Percentiles rank a stretch among this genome's conserved stretches.
These are phyloP conservation scores for Austroboletus novae-zelandiae DNA, from an alignment of 1,284 basidiomycete species.

Conservation along the genomic window DNA sequence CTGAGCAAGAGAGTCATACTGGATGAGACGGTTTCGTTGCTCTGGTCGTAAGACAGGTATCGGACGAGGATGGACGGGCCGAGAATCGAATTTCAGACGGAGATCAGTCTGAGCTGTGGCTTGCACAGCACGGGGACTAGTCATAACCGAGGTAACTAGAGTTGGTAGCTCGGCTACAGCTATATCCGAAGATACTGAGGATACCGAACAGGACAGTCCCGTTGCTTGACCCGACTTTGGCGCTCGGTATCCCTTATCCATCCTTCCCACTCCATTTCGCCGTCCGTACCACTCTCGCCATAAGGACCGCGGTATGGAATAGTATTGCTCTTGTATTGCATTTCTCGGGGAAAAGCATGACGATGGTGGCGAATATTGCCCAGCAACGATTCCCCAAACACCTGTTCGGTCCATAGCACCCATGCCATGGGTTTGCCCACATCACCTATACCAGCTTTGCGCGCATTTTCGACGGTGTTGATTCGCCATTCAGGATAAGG, in stretches of 20 bases:
- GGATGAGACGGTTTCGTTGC: too few species aligned
- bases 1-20: too few species aligned
- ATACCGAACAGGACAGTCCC: too few species aligned
- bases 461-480: slow-evolving; percentile 46
- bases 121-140: too few species aligned
- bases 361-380: slow-evolving; percentile 25
- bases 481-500: slow-evolving; percentile 66
- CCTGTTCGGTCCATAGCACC: slow-evolving; percentile 39
- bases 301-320: slow-evolving; percentile 20
- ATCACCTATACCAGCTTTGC: slow-evolving; percentile 55
- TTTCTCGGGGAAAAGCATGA: slow-evolving; percentile 18
- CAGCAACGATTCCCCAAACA: slow-evolving; percentile 15
- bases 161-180: too few species aligned
- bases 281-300: slow-evolving; percentile 40
- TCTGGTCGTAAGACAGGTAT: too few species aligned
- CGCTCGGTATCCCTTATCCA: slow-evolving; percentile 53
- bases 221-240: slow-evolving; percentile 30
- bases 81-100: too few species aligned
- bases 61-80: too few species aligned
- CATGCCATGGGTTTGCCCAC: slow-evolving; percentile 50
- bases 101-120: too few species aligned
- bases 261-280: slow-evolving; percentile 60
- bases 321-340: slow-evolving; percentile 12
- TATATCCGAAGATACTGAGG: too few species aligned
- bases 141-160: too few species aligned